Percentiles rank a stretch among this genome's conserved stretches.
Evolutionary conservation across 768 basidiomycete species (phyloP).

Genomic region (Dacryopinax primogenitus): DNA sequence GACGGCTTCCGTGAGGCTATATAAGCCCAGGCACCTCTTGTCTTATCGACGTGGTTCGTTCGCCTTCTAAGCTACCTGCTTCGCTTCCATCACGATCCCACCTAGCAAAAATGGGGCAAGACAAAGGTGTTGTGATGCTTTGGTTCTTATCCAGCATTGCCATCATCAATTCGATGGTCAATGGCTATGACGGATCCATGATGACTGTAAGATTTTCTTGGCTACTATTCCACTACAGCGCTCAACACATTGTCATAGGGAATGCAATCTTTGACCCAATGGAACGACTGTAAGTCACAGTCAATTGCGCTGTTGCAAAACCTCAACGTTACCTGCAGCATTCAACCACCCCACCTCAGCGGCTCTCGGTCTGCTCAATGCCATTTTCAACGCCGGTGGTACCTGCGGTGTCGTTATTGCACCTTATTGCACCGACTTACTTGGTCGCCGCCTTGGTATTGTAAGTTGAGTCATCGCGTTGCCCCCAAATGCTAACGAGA

Average conservation of each 20-base stretch:
- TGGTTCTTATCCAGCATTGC: background rate
- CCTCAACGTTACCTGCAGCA: constrained; percentile 25
- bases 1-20: background rate
- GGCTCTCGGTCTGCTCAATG: background rate
- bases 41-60: background rate
- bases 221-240: background rate
- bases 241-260: background rate
- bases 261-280: background rate
- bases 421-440: background rate
- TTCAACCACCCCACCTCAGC: background rate
- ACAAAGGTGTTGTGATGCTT: background rate
- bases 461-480: too few relatives aligned
- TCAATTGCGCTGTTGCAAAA: background rate
- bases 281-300: background rate
- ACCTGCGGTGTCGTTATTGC: constrained; percentile 38
- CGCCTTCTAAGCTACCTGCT: background rate
- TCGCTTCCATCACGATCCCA: background rate
- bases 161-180: constrained; percentile 6
- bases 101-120: background rate
- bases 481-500: too few relatives aligned
- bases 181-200: background rate
- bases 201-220: background rate
- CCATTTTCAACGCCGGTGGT: constrained; percentile 42
- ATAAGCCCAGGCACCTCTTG: background rate
- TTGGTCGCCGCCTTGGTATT: background rate